Evolutionary conservation across 805 yeast genomes (phyloP).

Genomic region (Wickerhamomyces queroliae): DNA sequence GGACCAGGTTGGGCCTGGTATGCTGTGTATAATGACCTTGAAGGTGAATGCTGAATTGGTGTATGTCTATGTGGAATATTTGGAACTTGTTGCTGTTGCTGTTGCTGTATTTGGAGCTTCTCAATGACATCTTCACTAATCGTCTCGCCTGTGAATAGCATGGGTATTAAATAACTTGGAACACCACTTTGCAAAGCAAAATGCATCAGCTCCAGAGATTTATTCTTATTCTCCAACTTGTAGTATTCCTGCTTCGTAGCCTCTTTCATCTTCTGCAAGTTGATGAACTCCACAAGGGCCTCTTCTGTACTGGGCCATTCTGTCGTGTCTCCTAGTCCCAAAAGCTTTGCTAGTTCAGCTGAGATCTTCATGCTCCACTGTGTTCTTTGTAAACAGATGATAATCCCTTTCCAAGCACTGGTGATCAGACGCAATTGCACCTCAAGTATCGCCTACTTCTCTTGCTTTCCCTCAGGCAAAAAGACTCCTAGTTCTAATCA

Average conservation of each 20-base stretch:
- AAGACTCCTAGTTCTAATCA: too few species aligned
- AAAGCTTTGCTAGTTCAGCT: constrained; percentile 13
- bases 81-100: constrained; percentile 1
- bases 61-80: constrained; percentile 4
- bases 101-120: constrained; percentile 3
- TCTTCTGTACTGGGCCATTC: constrained; percentile 21
- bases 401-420: too few species aligned
- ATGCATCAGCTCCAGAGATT: constrained; percentile 56
- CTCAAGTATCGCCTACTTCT: too few species aligned
- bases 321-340: constrained; percentile 18
- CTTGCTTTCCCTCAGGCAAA: too few species aligned
- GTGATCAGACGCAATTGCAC: too few species aligned
- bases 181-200: constrained; percentile 55
- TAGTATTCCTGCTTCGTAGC: constrained; percentile 76
- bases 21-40: too few species aligned
- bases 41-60: not conserved
- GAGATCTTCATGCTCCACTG: constrained; percentile 6
- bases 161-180: constrained; percentile 60
- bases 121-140: constrained; percentile 14
- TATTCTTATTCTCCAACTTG: constrained; percentile 54
- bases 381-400: not conserved
- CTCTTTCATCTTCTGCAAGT: constrained; percentile 54
- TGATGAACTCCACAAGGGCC: constrained; percentile 17
- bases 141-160: constrained; percentile 40
- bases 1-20: too few species aligned